Base-by-base conservation (phyloP, 2,329 filamentous ascomycete genomes). In the Fusarium sp. region DNA sequence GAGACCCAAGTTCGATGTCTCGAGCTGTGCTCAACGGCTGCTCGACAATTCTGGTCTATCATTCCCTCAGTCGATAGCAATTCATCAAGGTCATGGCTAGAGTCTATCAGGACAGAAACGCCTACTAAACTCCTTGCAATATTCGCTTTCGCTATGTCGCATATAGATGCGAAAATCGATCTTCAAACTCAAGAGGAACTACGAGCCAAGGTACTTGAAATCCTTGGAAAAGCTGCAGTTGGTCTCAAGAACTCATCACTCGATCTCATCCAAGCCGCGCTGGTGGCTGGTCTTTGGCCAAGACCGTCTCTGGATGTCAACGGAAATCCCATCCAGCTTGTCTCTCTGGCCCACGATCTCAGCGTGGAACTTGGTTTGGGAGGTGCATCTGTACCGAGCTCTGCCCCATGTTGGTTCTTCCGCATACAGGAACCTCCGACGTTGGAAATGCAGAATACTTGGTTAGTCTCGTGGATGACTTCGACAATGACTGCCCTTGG, bases 351-450 rank as follows among this genome's bases (percentile, higher is more conserved):
- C 0, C 46, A 61, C 6, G n/a, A 50, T 7, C 45, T 69, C 28
- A 9, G 64, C 33, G 60, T 69, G 13, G 65, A 69, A 28, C 42
- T 69, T 2, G 65, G 65, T 0, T 13, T 69, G 1, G 65, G 64
- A 28, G 65, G 65, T 7, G 9, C 34, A 7, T 38, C 63, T 1
- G 40, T 69, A 34, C 65, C 49, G 15, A 60, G 45, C 15, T 69
- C 65, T 26, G 40, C 65, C 1, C 42, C 55, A 13, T 60, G 39
- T 5, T 69, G 54, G 47, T 69, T 69, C 50, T 68, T 42, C 33
- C 65, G 65, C 3, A 61, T 68, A 1, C 46, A 65, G 11, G 59
- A 46, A 17, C 65, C 60, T 15, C 46, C 17, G 3, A 56, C 65
- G 6, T 11, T 50, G 33, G 65, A 62, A 21, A 65, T 69, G 54